Percentiles rank a stretch among this genome's conserved stretches.
phyloP scores from a whole-genome alignment of 2,329 filamentous ascomycete species.

The Fusarium nelsonii region DNA sequence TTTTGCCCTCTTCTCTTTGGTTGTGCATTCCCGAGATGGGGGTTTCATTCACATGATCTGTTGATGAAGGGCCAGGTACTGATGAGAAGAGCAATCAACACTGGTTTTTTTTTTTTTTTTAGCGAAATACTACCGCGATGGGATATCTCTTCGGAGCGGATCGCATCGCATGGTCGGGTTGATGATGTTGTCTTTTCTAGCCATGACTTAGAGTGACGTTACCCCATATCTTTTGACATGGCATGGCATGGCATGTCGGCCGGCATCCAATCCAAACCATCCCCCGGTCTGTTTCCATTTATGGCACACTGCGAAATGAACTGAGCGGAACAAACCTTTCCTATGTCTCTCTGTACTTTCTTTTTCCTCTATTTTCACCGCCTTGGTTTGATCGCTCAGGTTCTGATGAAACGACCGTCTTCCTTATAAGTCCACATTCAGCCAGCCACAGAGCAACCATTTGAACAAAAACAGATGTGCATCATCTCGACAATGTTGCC shows the following conservation, averaged over 20 bases:
- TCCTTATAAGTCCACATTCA: background rate
- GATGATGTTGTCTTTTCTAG: constrained; percentile 9
- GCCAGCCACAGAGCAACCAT: background rate
- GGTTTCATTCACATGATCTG: background rate
- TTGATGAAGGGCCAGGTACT: background rate
- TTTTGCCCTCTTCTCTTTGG: background rate
- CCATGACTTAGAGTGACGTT: constrained; percentile 40
- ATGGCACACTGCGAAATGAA: constrained; percentile 37
- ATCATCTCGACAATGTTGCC: too few relatives aligned
- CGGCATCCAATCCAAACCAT: background rate
- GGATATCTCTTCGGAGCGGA: constrained; percentile 11
- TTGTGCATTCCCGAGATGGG: constrained; percentile 31
- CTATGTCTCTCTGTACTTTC: background rate
- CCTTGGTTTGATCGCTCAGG: constrained; percentile 10
- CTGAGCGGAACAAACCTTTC: constrained; percentile 13
- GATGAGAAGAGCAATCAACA: background rate
- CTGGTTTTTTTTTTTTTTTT: too few relatives aligned
- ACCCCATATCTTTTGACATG: constrained; percentile 37
- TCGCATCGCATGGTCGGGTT: background rate
- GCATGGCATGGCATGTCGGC: constrained; percentile 29
- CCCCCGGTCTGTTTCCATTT: constrained; percentile 37
- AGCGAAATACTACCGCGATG: background rate
- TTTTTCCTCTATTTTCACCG: constrained; percentile 30
- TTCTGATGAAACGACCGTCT: background rate
- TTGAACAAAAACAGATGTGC: background rate